Evolutionary conservation across 2,329 filamentous ascomycete species (phyloP).

Genomic region (Claviceps africana): DNA sequence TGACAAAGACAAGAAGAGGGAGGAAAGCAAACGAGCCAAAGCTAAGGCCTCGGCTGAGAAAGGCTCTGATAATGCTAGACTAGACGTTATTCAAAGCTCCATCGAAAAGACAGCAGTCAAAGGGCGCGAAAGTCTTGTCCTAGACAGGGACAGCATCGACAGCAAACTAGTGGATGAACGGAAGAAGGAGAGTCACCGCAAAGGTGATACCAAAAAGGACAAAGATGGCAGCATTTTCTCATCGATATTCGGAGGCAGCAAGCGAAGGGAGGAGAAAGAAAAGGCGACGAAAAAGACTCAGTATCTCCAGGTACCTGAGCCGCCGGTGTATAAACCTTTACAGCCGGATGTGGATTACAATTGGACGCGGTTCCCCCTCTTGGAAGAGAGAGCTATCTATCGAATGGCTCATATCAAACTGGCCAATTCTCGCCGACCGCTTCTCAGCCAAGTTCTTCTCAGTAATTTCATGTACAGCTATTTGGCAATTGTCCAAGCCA

Average conservation of each 20-base stretch:
- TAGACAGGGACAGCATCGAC: conserved; percentile 65
- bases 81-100: conserved; percentile 78
- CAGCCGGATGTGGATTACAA: conserved; percentile 87
- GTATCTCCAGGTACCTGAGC: conserved; percentile 65
- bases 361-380: conserved; percentile 87
- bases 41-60: conserved; percentile 42
- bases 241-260: conserved; percentile 78
- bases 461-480: conserved; percentile 99
- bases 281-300: conserved; percentile 59
- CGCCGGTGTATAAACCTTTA: conserved; percentile 56
- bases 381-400: conserved; percentile 94
- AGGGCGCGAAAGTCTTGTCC: conserved; percentile 67
- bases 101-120: conserved; percentile 55
- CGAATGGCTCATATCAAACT: conserved; percentile 98
- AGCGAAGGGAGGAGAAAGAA: conserved; percentile 75
- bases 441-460: conserved; percentile 88
- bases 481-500: conserved; percentile 93
- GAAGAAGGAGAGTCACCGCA: conserved; percentile 65
- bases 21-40: conserved; percentile 54
- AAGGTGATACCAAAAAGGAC: conserved; percentile 71
- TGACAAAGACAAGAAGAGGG: conserved; percentile 46
- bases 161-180: conserved; percentile 64
- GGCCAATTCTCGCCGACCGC: conserved; percentile 82
- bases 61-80: conserved; percentile 61
- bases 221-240: conserved; percentile 90